Percentiles rank a stretch among this genome's conserved stretches.
phyloP scores from a whole-genome alignment of 208 protist species.

The Plasmodiophora brassicae region DNA sequence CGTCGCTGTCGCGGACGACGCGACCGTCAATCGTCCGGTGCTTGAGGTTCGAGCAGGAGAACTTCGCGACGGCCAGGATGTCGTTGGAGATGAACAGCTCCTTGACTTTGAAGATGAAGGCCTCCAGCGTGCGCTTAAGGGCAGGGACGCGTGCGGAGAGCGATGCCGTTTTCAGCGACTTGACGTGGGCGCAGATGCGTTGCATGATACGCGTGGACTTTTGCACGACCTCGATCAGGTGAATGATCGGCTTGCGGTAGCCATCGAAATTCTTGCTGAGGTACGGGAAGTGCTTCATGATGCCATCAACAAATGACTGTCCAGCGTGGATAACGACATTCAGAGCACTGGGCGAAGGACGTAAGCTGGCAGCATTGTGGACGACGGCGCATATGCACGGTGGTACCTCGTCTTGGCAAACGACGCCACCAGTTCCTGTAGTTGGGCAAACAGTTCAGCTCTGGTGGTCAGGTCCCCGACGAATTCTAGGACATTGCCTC shows the following conservation, averaged over 20 bases:
- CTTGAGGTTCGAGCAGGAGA: constrained; percentile 28
- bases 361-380: no score
- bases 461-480: no score
- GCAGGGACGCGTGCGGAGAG: neutral
- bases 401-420: no score
- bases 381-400: no score
- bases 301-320: no score
- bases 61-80: neutral
- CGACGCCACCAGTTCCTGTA: no score
- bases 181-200: constrained; percentile 36
- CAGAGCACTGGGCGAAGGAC: no score
- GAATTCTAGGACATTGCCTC: no score
- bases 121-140: neutral
- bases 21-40: constrained; percentile 20
- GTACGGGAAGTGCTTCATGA: neutral
- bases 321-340: no score
- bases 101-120: constrained; percentile 36
- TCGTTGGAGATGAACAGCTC: constrained; percentile 23
- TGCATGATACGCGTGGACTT: neutral
- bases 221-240: constrained; percentile 18
- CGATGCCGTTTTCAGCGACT: no score
- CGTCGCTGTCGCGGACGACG: neutral
- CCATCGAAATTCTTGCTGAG: neutral
- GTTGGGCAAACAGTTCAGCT: no score
- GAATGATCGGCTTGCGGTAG: neutral